Evolutionary conservation across 208 protist species (phyloP).

Genomic region (Trypanosoma conorhini): DNA sequence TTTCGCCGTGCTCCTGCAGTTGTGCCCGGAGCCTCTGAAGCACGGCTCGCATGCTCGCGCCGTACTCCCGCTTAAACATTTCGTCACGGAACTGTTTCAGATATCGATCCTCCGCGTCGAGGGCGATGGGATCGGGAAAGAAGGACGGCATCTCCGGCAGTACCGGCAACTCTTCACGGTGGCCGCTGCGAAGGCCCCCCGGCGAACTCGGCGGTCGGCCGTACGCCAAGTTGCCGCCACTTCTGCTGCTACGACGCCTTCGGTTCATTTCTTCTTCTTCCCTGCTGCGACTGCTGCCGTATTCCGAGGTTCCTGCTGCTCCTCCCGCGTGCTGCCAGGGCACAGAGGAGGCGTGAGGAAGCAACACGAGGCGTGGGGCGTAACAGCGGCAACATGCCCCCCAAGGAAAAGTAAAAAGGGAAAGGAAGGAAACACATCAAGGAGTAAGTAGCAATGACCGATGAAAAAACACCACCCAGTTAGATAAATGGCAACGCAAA

Average conservation of each 20-base stretch:
- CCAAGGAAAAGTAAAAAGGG: slow-evolving; percentile 19
- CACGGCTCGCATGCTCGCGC: slow-evolving; percentile 20
- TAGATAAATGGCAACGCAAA: not conserved
- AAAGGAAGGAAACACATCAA: not conserved
- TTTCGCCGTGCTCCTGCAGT: not conserved
- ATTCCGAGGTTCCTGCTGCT: not conserved
- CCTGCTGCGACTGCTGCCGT: not conserved
- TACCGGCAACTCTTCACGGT: slow-evolving; percentile 16
- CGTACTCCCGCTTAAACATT: slow-evolving; percentile 33
- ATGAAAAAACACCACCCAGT: not conserved
- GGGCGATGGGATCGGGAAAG: slow-evolving; percentile 32
- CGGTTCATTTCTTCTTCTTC: slow-evolving; percentile 3
- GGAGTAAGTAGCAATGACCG: not conserved
- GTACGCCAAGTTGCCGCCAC: not conserved
- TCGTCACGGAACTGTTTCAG: slow-evolving; percentile 27
- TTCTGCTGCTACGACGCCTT: not conserved
- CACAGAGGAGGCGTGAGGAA: not conserved
- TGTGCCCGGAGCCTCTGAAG: not conserved
- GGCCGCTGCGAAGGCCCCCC: not conserved
- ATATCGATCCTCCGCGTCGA: slow-evolving; percentile 25
- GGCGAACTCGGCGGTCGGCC: not conserved
- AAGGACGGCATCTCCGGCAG: slow-evolving; percentile 46
- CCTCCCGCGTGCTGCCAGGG: not conserved
- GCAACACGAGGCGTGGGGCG: not conserved
- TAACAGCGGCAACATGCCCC: slow-evolving; percentile 7